phyloP scores from a whole-genome alignment of 1,284 basidiomycete species.

The Flammula alnicola region DNA sequence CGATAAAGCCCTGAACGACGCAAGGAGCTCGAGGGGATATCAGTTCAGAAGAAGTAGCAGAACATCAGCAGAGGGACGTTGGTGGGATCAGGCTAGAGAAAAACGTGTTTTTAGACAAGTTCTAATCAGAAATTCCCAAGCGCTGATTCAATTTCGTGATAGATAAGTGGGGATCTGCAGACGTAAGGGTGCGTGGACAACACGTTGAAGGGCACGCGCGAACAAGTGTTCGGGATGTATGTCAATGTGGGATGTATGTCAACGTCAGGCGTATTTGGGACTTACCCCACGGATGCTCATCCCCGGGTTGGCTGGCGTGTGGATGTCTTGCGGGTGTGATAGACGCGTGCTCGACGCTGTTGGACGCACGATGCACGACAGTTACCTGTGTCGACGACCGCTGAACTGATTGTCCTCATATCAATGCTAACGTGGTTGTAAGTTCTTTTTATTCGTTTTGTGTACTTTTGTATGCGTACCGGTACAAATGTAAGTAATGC shows the following conservation, averaged over 20 bases:
- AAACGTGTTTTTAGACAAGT: too few relatives aligned
- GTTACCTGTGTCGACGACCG: too few relatives aligned
- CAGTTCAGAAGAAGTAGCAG: too few relatives aligned
- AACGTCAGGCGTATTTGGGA: background rate
- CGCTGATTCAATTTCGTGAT: slow-evolving; percentile 13
- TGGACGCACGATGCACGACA: too few relatives aligned
- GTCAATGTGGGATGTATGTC: background rate
- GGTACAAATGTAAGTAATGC: slow-evolving; percentile 18
- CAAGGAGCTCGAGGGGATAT: too few relatives aligned
- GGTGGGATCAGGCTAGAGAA: too few relatives aligned
- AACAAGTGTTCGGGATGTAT: background rate
- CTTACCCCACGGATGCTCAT: slow-evolving; percentile 2
- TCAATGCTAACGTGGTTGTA: too few relatives aligned
- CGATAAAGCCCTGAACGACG: too few relatives aligned
- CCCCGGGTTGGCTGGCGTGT: background rate
- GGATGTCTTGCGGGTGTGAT: background rate
- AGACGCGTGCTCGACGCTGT: background rate
- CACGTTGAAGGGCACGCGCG: slow-evolving; percentile 20
- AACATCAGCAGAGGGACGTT: too few relatives aligned
- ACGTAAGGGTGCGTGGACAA: slow-evolving; percentile 14
- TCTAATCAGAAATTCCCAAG: too few relatives aligned
- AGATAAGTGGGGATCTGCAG: slow-evolving; percentile 1
- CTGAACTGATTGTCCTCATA: too few relatives aligned
- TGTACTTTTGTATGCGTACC: slow-evolving; percentile 9
- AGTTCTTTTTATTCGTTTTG: slow-evolving; percentile 3